A percentile compares a stretch with the other conserved stretches of the same genome.
phyloP scores from a whole-genome alignment of 257 asterid species.

The Penstemon barbatus region DNA sequence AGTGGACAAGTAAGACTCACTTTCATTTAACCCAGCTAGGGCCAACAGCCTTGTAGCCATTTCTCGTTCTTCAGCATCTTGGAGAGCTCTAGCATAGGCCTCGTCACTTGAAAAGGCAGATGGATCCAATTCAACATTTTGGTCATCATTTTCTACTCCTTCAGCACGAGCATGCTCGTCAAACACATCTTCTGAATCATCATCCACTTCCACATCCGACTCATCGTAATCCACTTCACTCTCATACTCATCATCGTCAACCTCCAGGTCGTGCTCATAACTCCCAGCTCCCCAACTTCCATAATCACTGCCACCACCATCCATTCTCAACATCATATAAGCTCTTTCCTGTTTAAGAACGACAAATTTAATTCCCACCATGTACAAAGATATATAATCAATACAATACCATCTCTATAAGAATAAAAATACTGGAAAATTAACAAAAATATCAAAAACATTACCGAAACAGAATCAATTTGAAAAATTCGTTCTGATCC shows the following conservation, averaged over 20 bases:
- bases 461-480: too few species aligned
- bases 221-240: conserved; percentile 73
- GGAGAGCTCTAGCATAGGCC: conserved; percentile 95
- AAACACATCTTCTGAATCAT: conserved; percentile 58
- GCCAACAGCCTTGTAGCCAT: conserved; percentile 91
- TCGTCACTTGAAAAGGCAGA: conserved; percentile 86
- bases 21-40: conserved; percentile 71
- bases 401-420: too few species aligned
- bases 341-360: conserved; percentile 73
- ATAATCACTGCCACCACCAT: conserved; percentile 55
- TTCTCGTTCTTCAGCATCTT: conserved; percentile 87
- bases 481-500: too few species aligned
- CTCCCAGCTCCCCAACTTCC: conserved; percentile 81
- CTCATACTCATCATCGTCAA: conserved; percentile 53
- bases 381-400: too few species aligned
- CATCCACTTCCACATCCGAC: conserved; percentile 55
- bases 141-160: conserved; percentile 53
- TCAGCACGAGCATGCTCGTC: conserved; percentile 60
- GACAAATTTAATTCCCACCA: background rate
- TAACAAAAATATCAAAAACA: too few species aligned
- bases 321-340: conserved; percentile 86
- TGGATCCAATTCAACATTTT: conserved; percentile 69
- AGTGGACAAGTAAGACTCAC: conserved; percentile 32
- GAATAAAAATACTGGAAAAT: too few species aligned
- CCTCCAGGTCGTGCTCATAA: conserved; percentile 51